Evolutionary conservation across 2,329 filamentous ascomycete genomes (phyloP).

Genomic region (Plenodomus lindquistii): DNA sequence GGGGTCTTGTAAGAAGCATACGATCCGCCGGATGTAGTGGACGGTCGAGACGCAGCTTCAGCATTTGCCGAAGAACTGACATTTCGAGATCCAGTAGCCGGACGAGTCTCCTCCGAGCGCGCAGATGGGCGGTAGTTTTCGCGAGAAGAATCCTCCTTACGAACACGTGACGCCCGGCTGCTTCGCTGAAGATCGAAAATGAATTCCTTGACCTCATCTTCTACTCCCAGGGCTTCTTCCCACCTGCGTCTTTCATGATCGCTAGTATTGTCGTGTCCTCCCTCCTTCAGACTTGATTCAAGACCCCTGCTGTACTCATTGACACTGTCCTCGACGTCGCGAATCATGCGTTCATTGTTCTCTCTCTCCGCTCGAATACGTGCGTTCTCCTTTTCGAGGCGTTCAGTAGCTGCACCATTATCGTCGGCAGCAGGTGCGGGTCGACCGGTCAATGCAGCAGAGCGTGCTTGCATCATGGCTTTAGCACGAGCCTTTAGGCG

Average conservation of each 20-base stretch:
- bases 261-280: conserved; percentile 71
- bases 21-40: conserved; percentile 60
- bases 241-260: conserved; percentile 92
- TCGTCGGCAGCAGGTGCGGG: conserved; percentile 72
- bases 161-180: conserved; percentile 74
- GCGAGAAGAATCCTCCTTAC: conserved; percentile 58
- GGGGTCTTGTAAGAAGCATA: conserved; percentile 87
- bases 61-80: conserved; percentile 55
- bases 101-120: conserved; percentile 44
- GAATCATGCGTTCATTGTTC: conserved; percentile 94
- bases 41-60: conserved; percentile 58
- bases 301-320: conserved; percentile 83
- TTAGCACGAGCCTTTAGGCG: conserved; percentile 92
- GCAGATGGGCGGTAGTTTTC: conserved; percentile 46
- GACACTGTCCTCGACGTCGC: conserved; percentile 94
- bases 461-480: conserved; percentile 98
- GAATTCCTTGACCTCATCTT: conserved; percentile 96
- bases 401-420: conserved; percentile 76
- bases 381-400: conserved; percentile 85
- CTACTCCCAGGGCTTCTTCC: conserved; percentile 94
- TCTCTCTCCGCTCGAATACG: conserved; percentile 83
- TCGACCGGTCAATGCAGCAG: conserved; percentile 86
- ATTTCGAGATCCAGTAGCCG: conserved; percentile 44
- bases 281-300: conserved; percentile 85
- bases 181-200: conserved; percentile 94